Evolutionary conservation across 805 yeast species (phyloP), one percentile per base, ranked within the genome.

Genomic region (Ogataea methanolica): DNA sequence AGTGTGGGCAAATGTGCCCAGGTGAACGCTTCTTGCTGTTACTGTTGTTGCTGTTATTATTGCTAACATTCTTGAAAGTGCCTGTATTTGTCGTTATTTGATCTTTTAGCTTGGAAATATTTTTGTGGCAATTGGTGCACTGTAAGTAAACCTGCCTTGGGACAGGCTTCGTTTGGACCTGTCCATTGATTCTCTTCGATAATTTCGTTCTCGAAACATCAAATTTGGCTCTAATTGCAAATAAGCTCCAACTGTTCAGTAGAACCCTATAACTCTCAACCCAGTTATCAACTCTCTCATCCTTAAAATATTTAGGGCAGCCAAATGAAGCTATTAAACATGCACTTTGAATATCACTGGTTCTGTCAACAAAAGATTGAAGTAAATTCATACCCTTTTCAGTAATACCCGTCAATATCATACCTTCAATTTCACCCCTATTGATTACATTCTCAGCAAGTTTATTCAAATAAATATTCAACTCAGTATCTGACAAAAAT

Each of bases 311-410:
- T 50, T 90, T 72, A 0, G 98, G 97, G 43, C 83, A 83, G 0
- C 90, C 96, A 68, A 78, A 88, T 5, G 91, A 74, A 0, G 88
- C 78, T 4, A 92, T 81, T 44, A 91, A 67, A 0, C 96, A 83
- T 0, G 96, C 97, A 0, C 96, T 90, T 63, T 92, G 99, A 2
- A 90, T 85, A 63, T 92, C 99, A 45, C 88, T 79, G 0, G 96
- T 88, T 57, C 91, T 75, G 64, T 90, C 92, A 33, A 91, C 94
- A 65, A 86, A 92, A 0, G 88, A 79, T 66, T 91, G 97, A 38
- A 92, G 65, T 41, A 92, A 71, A 59, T 87, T 87, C 33, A 88
- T 79, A 0, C 96, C 95, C 44, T 79, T 71, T 1, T 92, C 90
- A 0, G 97, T 90, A 26, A 92, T 77, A n/a, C 99, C 99, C 0